Percentiles rank a stretch among this genome's conserved stretches.
phyloP scores from a whole-genome alignment of 441 rosid species.

The Adansonia gregorii region DNA sequence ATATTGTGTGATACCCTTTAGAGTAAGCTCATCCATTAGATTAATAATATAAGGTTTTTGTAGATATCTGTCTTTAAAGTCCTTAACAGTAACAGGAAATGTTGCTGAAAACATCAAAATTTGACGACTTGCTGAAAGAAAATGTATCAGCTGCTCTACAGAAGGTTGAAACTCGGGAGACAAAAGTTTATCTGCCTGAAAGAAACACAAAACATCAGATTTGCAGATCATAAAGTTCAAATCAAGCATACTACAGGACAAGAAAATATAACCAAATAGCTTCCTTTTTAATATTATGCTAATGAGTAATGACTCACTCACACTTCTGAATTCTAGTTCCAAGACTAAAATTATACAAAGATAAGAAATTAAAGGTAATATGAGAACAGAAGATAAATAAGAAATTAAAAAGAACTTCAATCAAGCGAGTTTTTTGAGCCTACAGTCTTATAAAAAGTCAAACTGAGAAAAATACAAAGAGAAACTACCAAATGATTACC shows the following conservation, averaged over 20 bases:
- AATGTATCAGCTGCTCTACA: slow-evolving; percentile 82
- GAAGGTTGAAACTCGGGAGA: slow-evolving; percentile 98
- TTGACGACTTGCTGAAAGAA: slow-evolving; percentile 80
- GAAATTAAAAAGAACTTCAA: not conserved
- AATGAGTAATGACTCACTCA: not conserved
- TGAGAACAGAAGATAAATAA: not conserved
- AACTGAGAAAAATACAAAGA: not conserved
- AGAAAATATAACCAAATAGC: not conserved
- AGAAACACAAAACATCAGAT: slow-evolving; percentile 43
- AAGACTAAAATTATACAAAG: not conserved
- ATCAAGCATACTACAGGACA: slow-evolving; percentile 9
- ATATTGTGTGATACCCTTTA: slow-evolving; percentile 91
- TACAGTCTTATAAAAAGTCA: not conserved
- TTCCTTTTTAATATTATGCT: slow-evolving; percentile 10
- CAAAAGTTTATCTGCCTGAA: slow-evolving; percentile 93
- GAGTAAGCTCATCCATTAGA: slow-evolving; percentile 97
- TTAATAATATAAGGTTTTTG: slow-evolving; percentile 83
- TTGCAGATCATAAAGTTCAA: slow-evolving; percentile 7
- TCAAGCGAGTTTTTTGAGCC: not conserved
- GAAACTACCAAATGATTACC: slow-evolving; percentile 48
- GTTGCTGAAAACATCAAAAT: slow-evolving; percentile 96
- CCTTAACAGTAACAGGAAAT: slow-evolving; percentile 95
- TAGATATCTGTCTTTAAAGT: slow-evolving; percentile 86
- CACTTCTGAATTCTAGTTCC: not conserved
- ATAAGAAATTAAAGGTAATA: not conserved